Evolutionary conservation across 1,139 yeast species (phyloP), one percentile per base, ranked within the genome.

Genomic region (Kodamaea sp.): DNA sequence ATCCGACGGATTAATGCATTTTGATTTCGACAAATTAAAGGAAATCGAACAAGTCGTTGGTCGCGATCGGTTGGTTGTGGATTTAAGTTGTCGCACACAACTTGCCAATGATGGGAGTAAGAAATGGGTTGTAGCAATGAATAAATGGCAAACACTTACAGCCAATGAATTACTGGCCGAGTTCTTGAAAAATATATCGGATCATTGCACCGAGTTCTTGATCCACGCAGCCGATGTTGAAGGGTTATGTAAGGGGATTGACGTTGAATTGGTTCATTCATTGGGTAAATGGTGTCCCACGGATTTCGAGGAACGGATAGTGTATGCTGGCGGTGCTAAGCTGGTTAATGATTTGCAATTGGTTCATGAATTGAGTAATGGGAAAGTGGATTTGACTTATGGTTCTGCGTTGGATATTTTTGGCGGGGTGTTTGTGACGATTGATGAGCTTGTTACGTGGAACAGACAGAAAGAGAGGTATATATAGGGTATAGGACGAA

Each of bases 211-310:
- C 46, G 98, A 92, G 62, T 86, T 90, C 54, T 67, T 92, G 43
- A 82, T 92, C 23, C 99, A 92, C 63, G 98, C 98, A 3, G 99
- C 98, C 0, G 98, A 92, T 59, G 97, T 92, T 2, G 99, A 92
- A 62, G 99, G 99, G 0, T 70, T 92, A 23, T 92, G 98, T 58
- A 75, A 79, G 32, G 99, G 99, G 1, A 86, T 92, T 32, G 98
- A 92, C 54, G 81, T 81, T 53, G 74, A 80, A 12, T 68, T 92
- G 38, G 97, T 92, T 5, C 44, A 47, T 23, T 75, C 74, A 40
- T 67, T 92, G 29, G 89, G 90, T 9, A 77, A 81, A 49, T 92
- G 98, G 97, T 78, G 83, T 43, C 73, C 76, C 2, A 32, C 44
- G 1, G 73, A 70, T 1, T 72, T 78, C 35, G 76, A 73, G 28